phyloP scores from a whole-genome alignment of 1,139 yeast species.

The Candida frijolesensis region DNA sequence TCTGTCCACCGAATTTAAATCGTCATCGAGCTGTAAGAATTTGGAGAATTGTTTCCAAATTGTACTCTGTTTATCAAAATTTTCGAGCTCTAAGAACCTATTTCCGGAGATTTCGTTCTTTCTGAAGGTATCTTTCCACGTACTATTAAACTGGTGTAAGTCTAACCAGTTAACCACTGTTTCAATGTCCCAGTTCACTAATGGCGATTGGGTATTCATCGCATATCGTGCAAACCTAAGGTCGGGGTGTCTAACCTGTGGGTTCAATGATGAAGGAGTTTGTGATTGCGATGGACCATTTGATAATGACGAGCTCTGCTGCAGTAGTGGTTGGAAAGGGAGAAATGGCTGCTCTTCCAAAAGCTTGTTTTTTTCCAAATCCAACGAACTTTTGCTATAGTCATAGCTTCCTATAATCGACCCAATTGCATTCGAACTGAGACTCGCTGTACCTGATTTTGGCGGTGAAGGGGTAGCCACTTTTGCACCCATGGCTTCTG shows the following conservation, averaged over 20 bases:
- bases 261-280: background rate
- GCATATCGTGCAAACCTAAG: slow-evolving; percentile 48
- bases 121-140: slow-evolving; percentile 70
- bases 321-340: slow-evolving; percentile 2
- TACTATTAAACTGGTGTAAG: slow-evolving; percentile 62
- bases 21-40: slow-evolving; percentile 39
- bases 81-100: slow-evolving; percentile 66
- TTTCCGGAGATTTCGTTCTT: slow-evolving; percentile 63
- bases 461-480: slow-evolving; percentile 16
- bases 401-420: slow-evolving; percentile 36
- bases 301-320: background rate
- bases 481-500: slow-evolving; percentile 7
- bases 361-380: slow-evolving; percentile 7
- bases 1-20: slow-evolving; percentile 55
- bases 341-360: background rate
- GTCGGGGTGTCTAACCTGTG: background rate
- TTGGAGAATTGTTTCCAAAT: slow-evolving; percentile 52
- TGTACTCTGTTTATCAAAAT: slow-evolving; percentile 58
- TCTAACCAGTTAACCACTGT: slow-evolving; percentile 73
- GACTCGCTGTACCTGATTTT: slow-evolving; percentile 13
- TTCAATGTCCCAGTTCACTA: slow-evolving; percentile 62
- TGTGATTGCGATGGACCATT: background rate
- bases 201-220: slow-evolving; percentile 39
- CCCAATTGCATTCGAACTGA: slow-evolving; percentile 22
- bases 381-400: slow-evolving; percentile 27